Percentiles rank a stretch among this genome's conserved stretches.
phyloP scores from a whole-genome alignment of 2,329 filamentous ascomycete species.

The Xylaria sp. region DNA sequence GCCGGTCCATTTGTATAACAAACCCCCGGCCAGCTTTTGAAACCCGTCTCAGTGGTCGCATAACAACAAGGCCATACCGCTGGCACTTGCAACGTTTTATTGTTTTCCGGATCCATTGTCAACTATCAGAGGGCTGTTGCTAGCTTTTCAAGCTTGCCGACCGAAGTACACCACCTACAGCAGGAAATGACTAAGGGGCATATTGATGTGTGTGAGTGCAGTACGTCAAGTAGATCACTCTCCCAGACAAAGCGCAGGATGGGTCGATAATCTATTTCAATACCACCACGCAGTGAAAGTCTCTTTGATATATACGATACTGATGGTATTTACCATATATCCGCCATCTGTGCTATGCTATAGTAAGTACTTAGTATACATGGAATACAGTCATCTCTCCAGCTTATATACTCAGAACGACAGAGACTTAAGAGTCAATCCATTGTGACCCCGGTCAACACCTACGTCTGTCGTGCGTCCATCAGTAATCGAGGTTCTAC shows the following conservation, averaged over 20 bases:
- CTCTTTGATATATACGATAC: not conserved
- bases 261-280: slow-evolving; percentile 17
- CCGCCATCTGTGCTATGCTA: slow-evolving; percentile 1
- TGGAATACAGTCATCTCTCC: not conserved
- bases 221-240: slow-evolving; percentile 26
- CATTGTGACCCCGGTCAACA: not conserved
- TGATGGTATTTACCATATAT: not conserved
- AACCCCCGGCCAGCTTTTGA: slow-evolving; percentile 16
- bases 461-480: not conserved
- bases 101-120: slow-evolving; percentile 25
- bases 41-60: slow-evolving; percentile 32
- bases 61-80: slow-evolving; percentile 31
- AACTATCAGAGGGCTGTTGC: slow-evolving; percentile 8
- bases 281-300: slow-evolving; percentile 26
- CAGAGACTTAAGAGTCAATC: not conserved
- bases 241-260: slow-evolving; percentile 11
- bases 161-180: slow-evolving; percentile 3
- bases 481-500: slow-evolving; percentile 5
- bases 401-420: slow-evolving; percentile 3
- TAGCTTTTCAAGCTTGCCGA: slow-evolving; percentile 12
- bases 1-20: slow-evolving; percentile 21
- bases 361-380: not conserved
- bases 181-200: slow-evolving; percentile 23
- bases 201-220: slow-evolving; percentile 18
- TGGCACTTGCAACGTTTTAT: slow-evolving; percentile 17